Evolutionary conservation across 495 filamentous ascomycete genomes (phyloP).

Genomic region (Podospora fimiseda): DNA sequence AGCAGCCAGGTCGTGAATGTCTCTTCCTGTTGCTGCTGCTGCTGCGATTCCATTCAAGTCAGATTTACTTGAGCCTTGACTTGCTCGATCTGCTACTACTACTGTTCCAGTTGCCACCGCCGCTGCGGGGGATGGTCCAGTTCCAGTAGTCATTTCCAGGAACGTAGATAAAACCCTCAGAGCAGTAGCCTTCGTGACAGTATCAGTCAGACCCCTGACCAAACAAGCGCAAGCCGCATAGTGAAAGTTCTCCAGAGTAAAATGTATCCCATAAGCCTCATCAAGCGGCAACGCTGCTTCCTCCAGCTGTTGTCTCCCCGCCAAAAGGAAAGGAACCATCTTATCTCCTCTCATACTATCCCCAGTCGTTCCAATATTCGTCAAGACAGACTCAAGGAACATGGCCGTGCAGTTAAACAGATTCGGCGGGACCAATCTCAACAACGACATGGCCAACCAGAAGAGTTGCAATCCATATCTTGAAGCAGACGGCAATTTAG

Average conservation of each 20-base stretch:
- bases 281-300: slow-evolving; percentile 53
- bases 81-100: neutral
- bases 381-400: slow-evolving; percentile 55
- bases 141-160: slow-evolving; percentile 49
- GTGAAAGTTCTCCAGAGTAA: slow-evolving; percentile 57
- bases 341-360: slow-evolving; percentile 51
- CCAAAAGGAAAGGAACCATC: slow-evolving; percentile 50
- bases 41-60: neutral
- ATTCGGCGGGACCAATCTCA: slow-evolving; percentile 51
- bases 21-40: slow-evolving; percentile 6
- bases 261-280: slow-evolving; percentile 55
- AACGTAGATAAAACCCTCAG: slow-evolving; percentile 53
- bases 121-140: slow-evolving; percentile 1
- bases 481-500: slow-evolving; percentile 55
- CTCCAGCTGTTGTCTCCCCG: slow-evolving; percentile 50
- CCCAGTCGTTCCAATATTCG: slow-evolving; percentile 51
- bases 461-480: slow-evolving; percentile 63
- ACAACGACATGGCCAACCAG: slow-evolving; percentile 60
- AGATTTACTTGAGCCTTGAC: too few relatives aligned
- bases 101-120: slow-evolving; percentile 3
- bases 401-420: slow-evolving; percentile 57
- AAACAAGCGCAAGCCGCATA: slow-evolving; percentile 55
- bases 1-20: slow-evolving; percentile 28
- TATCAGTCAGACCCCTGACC: slow-evolving; percentile 54
- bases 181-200: slow-evolving; percentile 48